Base-by-base conservation (phyloP, 805 yeast genomes). In the Maudiozyma bulderi region DNA sequence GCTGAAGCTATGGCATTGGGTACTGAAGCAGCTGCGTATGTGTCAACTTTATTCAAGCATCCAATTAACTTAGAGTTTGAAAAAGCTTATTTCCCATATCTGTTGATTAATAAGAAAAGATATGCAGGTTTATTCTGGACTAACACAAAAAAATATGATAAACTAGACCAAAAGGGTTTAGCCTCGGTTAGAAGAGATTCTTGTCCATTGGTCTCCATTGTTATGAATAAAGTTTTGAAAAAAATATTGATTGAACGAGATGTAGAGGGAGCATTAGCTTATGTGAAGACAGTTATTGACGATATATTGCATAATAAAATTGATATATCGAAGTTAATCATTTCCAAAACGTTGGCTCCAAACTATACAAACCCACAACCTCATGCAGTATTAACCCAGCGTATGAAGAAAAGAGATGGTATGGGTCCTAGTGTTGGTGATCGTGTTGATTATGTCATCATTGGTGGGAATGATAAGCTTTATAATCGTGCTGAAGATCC, bases 101-200 rank as follows among this genome's bases (percentile, higher is more conserved):
- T 93, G 54, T 73, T 93, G 63, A 93, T 93, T 63, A 93, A 91
- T 71, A 93, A 93, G 68, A 93, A 93, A 69, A 77, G 99, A 66
- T 93, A 93, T 62, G 99, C 99, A 1, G 99, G 99, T 0, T 72
- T 93, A 42, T 91, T 82, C 62, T 93, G 99, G 99, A 93, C 99
- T 0, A 77, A 79, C 44, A 84, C 97, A 0, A 80, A 86, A n/a
- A 87, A 86, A 54, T 87, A 79, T 59, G 99, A 95, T 66, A 93
- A 93, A 68, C 84, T 93, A 89, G 99, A 93, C 65, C 91, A 97
- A 34, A 93, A 93, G 62, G 99, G 99, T 66, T 84, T 93, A 53
- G 99, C 95, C 61, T 93, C 99, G 0, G 99, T 93, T 41, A 82
- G 99, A 67, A 81, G 99, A 73, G 99, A 93, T 63, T 95, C 95